These are phyloP conservation scores for Fusarium devonianum DNA, from an alignment of 2,329 filamentous ascomycete genomes.

Conservation along the genomic window DNA sequence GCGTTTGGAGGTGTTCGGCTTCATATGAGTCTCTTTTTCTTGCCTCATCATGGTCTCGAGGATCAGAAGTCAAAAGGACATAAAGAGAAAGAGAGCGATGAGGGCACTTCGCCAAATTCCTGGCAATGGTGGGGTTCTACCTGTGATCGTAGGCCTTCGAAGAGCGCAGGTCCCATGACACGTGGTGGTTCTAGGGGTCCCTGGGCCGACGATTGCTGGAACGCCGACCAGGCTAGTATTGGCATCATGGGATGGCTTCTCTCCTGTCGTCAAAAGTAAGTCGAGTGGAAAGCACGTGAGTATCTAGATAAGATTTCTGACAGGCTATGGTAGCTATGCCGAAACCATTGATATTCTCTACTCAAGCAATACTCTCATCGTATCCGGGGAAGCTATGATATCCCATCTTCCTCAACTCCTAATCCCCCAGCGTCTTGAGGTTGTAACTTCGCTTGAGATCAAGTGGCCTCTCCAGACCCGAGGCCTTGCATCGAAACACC, in stretches of 20 bases:
- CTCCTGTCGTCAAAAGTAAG: constrained; percentile 4
- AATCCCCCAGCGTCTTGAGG: background rate
- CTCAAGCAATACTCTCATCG: background rate
- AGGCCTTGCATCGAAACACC: no score
- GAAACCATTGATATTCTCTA: constrained; percentile 11
- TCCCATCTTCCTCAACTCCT: background rate
- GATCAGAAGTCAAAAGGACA: background rate
- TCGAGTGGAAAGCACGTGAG: no score
- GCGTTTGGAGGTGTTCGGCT: background rate
- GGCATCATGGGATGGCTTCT: constrained; percentile 1
- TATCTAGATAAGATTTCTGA: background rate
- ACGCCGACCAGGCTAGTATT: background rate
- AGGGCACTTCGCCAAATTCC: background rate
- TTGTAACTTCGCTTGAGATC: constrained; percentile 11
- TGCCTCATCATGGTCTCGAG: background rate
- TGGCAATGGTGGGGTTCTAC: constrained; percentile 3
- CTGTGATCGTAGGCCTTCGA: background rate
- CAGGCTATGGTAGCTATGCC: background rate
- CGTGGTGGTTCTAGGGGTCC: background rate
- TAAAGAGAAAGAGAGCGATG: background rate
- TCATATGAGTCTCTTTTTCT: background rate
- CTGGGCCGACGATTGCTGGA: constrained; percentile 1
- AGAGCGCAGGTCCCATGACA: background rate
- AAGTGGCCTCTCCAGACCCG: background rate
- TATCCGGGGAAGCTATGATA: background rate